Conservation (phyloP, 805 yeast genomes). For the Candida morakotiae region DNA sequence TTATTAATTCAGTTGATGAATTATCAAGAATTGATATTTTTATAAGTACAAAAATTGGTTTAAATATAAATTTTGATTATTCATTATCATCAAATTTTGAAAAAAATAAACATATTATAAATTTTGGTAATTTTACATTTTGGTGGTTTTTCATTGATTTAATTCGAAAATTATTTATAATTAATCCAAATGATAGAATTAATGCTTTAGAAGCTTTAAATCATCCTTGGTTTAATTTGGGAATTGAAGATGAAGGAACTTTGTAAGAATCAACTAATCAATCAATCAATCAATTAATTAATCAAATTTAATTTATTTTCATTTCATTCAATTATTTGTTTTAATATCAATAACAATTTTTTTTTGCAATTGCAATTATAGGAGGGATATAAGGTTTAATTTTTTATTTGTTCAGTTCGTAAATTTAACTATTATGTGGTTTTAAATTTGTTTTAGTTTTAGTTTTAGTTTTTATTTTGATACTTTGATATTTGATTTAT, state of each 20-base stretch:
- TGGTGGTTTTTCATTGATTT: conserved; percentile 72
- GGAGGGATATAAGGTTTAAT: too few species aligned
- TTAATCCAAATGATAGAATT: conserved; percentile 35
- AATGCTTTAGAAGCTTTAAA: conserved; percentile 40
- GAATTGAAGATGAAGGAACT: conserved; percentile 45
- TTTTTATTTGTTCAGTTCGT: too few species aligned
- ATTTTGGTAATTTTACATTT: conserved; percentile 62
- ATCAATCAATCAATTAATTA: too few species aligned
- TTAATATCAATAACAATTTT: too few species aligned
- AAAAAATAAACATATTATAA: conserved; percentile 39
- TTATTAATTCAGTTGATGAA: conserved; percentile 34
- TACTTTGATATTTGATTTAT: too few species aligned
- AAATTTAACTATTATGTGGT: too few species aligned
- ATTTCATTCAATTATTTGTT: not conserved
- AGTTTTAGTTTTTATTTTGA: too few species aligned
- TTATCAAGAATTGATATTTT: conserved; percentile 41
- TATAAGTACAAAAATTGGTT: conserved; percentile 38
- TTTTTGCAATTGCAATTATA: too few species aligned
- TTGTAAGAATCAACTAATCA: conserved; percentile 5
- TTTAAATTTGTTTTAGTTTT: too few species aligned
- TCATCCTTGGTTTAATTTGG: conserved; percentile 47
- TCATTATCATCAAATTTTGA: conserved; percentile 36
- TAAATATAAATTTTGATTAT: conserved; percentile 35
- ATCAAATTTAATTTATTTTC: not conserved
- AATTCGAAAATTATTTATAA: conserved; percentile 33